Percentiles rank a stretch among this genome's conserved stretches.
phyloP scores from a whole-genome alignment of 2,329 filamentous ascomycete genomes.

The Pyrenochaeta sp. region DNA sequence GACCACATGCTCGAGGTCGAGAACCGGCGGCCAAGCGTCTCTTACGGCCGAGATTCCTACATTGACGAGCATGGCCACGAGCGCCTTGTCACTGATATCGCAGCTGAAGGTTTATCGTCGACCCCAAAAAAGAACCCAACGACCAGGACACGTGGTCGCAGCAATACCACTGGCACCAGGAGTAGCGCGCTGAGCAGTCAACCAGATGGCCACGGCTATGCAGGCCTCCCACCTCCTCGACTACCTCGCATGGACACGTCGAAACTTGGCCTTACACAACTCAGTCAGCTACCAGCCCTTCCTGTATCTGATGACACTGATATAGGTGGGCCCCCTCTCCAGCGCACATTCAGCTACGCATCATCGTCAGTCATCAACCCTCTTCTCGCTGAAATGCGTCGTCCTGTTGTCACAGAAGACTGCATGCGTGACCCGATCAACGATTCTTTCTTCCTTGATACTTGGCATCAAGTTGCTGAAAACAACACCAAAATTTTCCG shows the following conservation, averaged over 20 bases:
- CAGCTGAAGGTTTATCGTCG: slow-evolving; percentile 64
- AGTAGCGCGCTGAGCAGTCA: slow-evolving; percentile 40
- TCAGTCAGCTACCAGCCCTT: slow-evolving; percentile 75
- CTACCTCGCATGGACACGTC: slow-evolving; percentile 69
- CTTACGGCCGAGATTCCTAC: slow-evolving; percentile 74
- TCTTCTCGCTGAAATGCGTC: slow-evolving; percentile 71
- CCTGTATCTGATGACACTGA: slow-evolving; percentile 80
- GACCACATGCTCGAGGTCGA: slow-evolving; percentile 72
- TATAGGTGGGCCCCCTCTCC: slow-evolving; percentile 76
- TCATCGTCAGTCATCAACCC: slow-evolving; percentile 60
- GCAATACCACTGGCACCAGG: slow-evolving; percentile 42
- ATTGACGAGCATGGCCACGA: slow-evolving; percentile 72
- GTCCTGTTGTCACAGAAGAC: slow-evolving; percentile 80
- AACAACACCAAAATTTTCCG: slow-evolving; percentile 97
- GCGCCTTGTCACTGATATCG: slow-evolving; percentile 71
- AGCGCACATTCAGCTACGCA: slow-evolving; percentile 60
- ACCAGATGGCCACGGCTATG: slow-evolving; percentile 55
- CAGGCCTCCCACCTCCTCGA: slow-evolving; percentile 67
- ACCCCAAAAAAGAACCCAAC: slow-evolving; percentile 59
- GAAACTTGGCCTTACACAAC: slow-evolving; percentile 72
- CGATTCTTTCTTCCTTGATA: slow-evolving; percentile 82
- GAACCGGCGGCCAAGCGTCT: slow-evolving; percentile 64
- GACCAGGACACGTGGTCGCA: slow-evolving; percentile 38
- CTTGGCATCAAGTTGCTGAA: slow-evolving; percentile 85
- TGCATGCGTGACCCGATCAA: slow-evolving; percentile 94